Conservation (phyloP, 305 asterid species). For the Fraxinus angustifolia region DNA sequence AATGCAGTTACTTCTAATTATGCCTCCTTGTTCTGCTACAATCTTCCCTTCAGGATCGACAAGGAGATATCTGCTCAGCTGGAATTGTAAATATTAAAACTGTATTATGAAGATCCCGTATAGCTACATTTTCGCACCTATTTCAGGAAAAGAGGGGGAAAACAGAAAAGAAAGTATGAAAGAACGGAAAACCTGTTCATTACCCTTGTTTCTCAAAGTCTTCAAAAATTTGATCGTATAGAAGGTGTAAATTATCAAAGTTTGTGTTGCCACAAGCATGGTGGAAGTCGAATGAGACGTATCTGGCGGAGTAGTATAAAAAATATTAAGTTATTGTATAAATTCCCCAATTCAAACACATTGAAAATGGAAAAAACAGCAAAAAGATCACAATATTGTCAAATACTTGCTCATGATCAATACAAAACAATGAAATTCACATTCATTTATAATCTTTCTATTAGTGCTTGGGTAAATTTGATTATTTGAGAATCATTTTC, state of each 20-base stretch:
- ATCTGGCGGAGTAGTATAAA: constrained; percentile 48
- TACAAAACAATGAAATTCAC: background rate
- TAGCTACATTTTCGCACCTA: constrained; percentile 27
- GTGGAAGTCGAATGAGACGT: constrained; percentile 90
- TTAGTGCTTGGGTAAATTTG: background rate
- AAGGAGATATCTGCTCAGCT: constrained; percentile 96
- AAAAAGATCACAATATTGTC: background rate
- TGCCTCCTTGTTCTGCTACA: constrained; percentile 72
- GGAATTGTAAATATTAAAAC: constrained; percentile 64
- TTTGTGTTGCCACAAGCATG: constrained; percentile 73
- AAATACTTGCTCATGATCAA: background rate
- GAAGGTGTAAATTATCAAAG: constrained; percentile 69
- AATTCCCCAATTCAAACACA: constrained; percentile 6
- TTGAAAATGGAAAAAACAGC: constrained; percentile 11
- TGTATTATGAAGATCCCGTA: constrained; percentile 42
- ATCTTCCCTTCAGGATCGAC: constrained; percentile 73
- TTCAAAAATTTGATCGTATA: constrained; percentile 62
- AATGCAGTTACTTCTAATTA: constrained; percentile 84
- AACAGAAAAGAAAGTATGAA: constrained; percentile 4
- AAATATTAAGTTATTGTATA: constrained; percentile 12
- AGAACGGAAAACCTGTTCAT: constrained; percentile 30
- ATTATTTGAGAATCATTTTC: background rate
- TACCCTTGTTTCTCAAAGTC: constrained; percentile 91
- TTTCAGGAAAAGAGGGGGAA: constrained; percentile 24
- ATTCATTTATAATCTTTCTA: background rate